Evolutionary conservation across 495 filamentous ascomycete species (phyloP), one percentile per base, ranked within the genome.

Genomic region (Aspergillus campestris): DNA sequence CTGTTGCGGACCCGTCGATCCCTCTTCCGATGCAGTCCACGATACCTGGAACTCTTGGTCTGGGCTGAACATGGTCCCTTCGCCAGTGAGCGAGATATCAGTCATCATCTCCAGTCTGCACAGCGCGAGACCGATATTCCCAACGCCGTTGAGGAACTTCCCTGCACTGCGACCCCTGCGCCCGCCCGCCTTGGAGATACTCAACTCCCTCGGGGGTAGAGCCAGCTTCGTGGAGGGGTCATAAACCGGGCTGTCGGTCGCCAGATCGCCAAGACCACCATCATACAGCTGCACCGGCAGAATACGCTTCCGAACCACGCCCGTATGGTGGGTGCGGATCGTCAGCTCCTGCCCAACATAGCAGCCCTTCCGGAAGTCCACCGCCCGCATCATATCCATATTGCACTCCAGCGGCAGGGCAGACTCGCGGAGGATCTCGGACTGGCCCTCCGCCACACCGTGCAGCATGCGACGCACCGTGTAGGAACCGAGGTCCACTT

Each of bases 341-440:
- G 94, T 97, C 42, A 97, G 72, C 61, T 98, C 92, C 67, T 98
- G 92, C 0, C 92, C 92, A 0, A 97, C 81, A 62, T 98, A 98
- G 64, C 92, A 98, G 1, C 92, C 92, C 67, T 98, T 98, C 38
- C 80, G 76, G 65, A 94, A 98, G 68, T 96, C 89, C 34, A 97
- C 78, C 3, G 75, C 94, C 12, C 75, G 72, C 73, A 82, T 81
- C 51, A 86, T 71, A 62, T 98, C 92, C 51, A 95, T 70, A 60
- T 95, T 92, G 47, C 69, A 80, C 60, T 96, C 89, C 51, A 84
- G 79, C 14, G 89, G 88, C 37, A 97, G 67, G 24, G 87, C 81
- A 3, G 71, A 62, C 35, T 81, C 84, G 38, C 69, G 60, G 15
- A 77, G 60, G 11, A 98, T 81, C 70, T 98, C 92, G 1, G 52